Percentiles rank a stretch among this genome's conserved stretches.
These are phyloP conservation scores for Leishmania aethiopica DNA, from an alignment of 208 protist genomes.

Conservation along the genomic window DNA sequence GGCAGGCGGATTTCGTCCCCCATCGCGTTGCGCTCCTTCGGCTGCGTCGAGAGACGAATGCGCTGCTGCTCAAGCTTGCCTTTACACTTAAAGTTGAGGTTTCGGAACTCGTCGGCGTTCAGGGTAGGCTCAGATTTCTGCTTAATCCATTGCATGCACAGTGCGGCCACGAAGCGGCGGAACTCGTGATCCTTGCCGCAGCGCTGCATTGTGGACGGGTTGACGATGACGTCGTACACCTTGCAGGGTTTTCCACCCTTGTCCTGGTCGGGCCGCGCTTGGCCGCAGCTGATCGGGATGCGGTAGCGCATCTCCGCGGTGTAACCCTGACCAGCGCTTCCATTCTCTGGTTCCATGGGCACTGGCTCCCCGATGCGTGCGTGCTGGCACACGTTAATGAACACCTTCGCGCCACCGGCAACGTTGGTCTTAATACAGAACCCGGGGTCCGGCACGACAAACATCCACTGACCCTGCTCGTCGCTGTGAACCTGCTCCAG, in stretches of 20 bases:
- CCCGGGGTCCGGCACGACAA: constrained; percentile 73
- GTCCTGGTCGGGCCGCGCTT: constrained; percentile 78
- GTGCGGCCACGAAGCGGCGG: constrained; percentile 80
- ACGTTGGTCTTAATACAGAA: constrained; percentile 88
- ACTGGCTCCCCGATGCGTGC: constrained; percentile 85
- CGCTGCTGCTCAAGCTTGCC: constrained; percentile 85
- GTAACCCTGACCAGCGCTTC: constrained; percentile 16
- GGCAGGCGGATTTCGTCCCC: constrained; percentile 87
- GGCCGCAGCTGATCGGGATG: constrained; percentile 89
- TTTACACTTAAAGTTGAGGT: constrained; percentile 89
- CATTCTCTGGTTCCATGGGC: constrained; percentile 56
- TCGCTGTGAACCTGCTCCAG: constrained; percentile 87
- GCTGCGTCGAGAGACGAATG: constrained; percentile 66
- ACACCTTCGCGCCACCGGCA: constrained; percentile 75
- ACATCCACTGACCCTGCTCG: constrained; percentile 91
- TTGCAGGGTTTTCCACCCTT: constrained; percentile 87
- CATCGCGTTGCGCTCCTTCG: constrained; percentile 72
- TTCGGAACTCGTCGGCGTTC: constrained; percentile 85
- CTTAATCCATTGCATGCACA: constrained; percentile 92
- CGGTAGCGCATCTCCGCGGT: constrained; percentile 75
- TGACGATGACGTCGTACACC: constrained; percentile 93
- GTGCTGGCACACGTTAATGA: constrained; percentile 91
- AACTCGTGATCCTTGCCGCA: constrained; percentile 83
- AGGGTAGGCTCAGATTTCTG: constrained; percentile 91
- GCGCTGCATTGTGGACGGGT: constrained; percentile 73